phyloP scores from a whole-genome alignment of 495 filamentous ascomycete genomes.

The Aspergillus panamensis region DNA sequence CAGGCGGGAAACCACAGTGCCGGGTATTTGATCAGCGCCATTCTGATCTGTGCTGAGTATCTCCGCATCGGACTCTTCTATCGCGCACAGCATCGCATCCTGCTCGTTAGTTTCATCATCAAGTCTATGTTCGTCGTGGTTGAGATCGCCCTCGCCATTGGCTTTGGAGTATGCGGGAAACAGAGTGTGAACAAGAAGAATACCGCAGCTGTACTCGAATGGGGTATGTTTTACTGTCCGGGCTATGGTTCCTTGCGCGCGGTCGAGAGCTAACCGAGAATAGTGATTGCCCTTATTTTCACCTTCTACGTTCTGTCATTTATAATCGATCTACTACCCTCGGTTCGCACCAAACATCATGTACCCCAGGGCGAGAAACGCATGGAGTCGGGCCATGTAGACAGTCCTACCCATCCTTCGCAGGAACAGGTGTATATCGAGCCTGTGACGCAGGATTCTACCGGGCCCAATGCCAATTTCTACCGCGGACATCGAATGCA shows the following conservation, averaged over 20 bases:
- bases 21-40: conserved; percentile 68
- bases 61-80: conserved; percentile 75
- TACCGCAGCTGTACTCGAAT: conserved; percentile 63
- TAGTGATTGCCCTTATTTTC: conserved; percentile 81
- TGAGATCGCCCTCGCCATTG: conserved; percentile 71
- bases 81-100: conserved; percentile 61
- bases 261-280: conserved; percentile 4
- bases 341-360: conserved; percentile 59
- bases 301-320: conserved; percentile 87
- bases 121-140: conserved; percentile 78
- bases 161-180: conserved; percentile 45
- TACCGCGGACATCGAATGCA: conserved; percentile 32
- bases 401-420: conserved; percentile 12
- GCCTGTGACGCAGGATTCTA: conserved; percentile 39
- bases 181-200: conserved; percentile 46
- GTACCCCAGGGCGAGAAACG: conserved; percentile 46
- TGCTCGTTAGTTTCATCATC: conserved; percentile 74
- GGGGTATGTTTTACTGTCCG: conserved; percentile 46
- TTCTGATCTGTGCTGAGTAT: conserved; percentile 87
- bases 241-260: not conserved
- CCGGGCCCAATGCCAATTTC: conserved; percentile 31
- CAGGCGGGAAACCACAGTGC: conserved; percentile 20
- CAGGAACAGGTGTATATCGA: conserved; percentile 31
- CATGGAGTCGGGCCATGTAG: conserved; percentile 18
- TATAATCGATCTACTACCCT: conserved; percentile 81